A percentile compares a stretch with the other conserved stretches of the same genome.
Conservation (phyloP, 768 basidiomycete genomes). For the Hysterangium stoloniferum region DNA sequence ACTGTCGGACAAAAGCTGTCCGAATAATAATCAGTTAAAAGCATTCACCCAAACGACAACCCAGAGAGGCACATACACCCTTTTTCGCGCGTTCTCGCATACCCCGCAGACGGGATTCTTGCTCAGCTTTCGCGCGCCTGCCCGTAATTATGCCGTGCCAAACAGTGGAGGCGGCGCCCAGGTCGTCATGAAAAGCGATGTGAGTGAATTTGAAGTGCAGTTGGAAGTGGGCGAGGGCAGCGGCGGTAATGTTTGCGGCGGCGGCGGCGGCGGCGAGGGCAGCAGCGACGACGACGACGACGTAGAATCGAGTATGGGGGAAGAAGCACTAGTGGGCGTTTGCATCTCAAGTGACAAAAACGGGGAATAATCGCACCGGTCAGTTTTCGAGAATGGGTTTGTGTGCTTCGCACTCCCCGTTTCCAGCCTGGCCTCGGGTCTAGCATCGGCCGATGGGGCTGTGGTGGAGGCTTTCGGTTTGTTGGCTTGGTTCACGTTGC, state of each 20-base stretch:
- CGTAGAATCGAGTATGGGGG: constrained; percentile 20
- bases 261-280: constrained; percentile 14
- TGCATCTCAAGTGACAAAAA: constrained; percentile 40
- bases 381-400: constrained; percentile 39
- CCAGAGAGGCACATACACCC: constrained; percentile 42
- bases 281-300: constrained; percentile 15
- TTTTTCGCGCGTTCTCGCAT: constrained; percentile 69
- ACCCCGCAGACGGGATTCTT: constrained; percentile 59
- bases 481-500: constrained; percentile 29
- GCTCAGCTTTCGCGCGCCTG: constrained; percentile 70
- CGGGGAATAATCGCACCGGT: constrained; percentile 49
- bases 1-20: constrained; percentile 50
- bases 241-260: constrained; percentile 12
- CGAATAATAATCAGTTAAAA: constrained; percentile 2
- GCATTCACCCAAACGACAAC: background rate
- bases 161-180: constrained; percentile 66
- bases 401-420: constrained; percentile 4
- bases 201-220: constrained; percentile 28
- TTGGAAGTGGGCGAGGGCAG: constrained; percentile 19
- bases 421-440: background rate
- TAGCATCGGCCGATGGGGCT: background rate
- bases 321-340: constrained; percentile 51
- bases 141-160: constrained; percentile 45
- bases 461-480: constrained; percentile 17
- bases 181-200: constrained; percentile 27